Percentiles rank a stretch among this genome's conserved stretches.
Conservation (phyloP, 257 asterid species). For the Solanum ossicruentum region DNA sequence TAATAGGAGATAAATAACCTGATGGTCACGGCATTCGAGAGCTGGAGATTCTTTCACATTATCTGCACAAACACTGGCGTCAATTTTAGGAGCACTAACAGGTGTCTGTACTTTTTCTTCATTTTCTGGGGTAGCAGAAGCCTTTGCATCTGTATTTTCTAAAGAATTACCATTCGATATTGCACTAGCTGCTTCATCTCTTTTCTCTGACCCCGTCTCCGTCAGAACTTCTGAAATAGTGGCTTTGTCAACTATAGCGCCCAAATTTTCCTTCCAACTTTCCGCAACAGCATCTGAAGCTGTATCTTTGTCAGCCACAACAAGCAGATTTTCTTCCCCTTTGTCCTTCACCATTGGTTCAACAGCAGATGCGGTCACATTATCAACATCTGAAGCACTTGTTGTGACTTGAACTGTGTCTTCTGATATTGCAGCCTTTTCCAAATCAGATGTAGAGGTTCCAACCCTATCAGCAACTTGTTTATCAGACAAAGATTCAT, state of each 20-base stretch:
- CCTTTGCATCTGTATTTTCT: slow-evolving; percentile 8
- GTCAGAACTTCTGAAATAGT: neutral
- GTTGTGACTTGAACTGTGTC: slow-evolving; percentile 5
- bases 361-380: neutral
- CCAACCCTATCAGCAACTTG: slow-evolving; percentile 8
- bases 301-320: neutral
- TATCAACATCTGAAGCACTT: slow-evolving; percentile 3
- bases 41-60: slow-evolving; percentile 15
- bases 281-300: neutral
- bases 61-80: neutral
- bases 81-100: slow-evolving; percentile 1
- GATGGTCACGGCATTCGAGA: slow-evolving; percentile 10
- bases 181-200: neutral
- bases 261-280: neutral
- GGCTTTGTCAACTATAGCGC: neutral
- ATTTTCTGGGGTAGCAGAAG: neutral
- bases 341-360: neutral
- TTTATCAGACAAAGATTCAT: slow-evolving; percentile 13
- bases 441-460: slow-evolving; percentile 2
- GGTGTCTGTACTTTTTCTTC: slow-evolving; percentile 5
- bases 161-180: neutral
- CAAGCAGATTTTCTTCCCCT: neutral
- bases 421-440: slow-evolving; percentile 6
- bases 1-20: slow-evolving; percentile 22
- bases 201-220: neutral